These are phyloP conservation scores for Penicillium palitans DNA, from an alignment of 2,329 filamentous ascomycete species.

Conservation along the genomic window DNA sequence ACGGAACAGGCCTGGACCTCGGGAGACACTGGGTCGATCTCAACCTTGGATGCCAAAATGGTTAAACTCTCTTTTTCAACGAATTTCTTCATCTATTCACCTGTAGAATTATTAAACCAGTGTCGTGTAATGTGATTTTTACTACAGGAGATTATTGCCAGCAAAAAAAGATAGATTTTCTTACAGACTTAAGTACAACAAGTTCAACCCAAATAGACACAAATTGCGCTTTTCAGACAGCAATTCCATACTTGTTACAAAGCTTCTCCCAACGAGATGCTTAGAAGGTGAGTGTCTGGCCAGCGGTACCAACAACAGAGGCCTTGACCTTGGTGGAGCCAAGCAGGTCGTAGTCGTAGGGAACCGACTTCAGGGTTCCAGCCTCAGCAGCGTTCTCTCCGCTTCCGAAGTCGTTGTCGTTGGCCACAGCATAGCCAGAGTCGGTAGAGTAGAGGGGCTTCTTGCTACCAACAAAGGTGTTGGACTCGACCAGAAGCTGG, in stretches of 20 bases:
- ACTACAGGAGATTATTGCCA: background rate
- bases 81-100: background rate
- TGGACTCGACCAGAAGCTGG: conserved; percentile 61
- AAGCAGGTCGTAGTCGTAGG: conserved; percentile 57
- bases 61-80: background rate
- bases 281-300: conserved; percentile 38
- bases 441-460: conserved; percentile 50
- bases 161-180: background rate
- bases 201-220: background rate
- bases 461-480: conserved; percentile 50
- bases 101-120: background rate
- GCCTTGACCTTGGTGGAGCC: conserved; percentile 51
- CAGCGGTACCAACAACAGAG: conserved; percentile 42
- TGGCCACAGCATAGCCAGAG: conserved; percentile 47
- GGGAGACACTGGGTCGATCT: background rate
- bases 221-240: background rate
- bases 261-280: background rate
- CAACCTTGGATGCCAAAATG: background rate
- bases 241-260: too few relatives aligned
- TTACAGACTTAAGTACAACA: background rate
- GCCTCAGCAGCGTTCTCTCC: conserved; percentile 51
- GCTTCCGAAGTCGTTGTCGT: conserved; percentile 51
- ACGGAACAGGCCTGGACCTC: background rate
- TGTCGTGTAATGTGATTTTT: background rate
- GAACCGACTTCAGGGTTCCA: conserved; percentile 54